These are phyloP conservation scores for Aureobasidium pullulans DNA, from an alignment of 2,329 filamentous ascomycete species.

Conservation along the genomic window DNA sequence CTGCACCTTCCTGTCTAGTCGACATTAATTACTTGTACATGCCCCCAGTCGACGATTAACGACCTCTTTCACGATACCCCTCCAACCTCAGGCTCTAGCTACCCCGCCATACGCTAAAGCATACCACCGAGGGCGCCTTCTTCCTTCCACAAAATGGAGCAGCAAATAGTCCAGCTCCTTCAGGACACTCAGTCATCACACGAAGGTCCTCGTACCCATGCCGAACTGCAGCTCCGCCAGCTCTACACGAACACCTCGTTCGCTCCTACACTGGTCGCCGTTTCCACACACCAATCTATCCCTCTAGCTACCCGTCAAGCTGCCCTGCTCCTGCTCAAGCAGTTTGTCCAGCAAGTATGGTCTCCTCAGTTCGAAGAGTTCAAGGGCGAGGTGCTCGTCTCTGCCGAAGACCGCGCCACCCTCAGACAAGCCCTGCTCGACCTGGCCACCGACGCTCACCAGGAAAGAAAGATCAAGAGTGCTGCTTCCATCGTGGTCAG, in stretches of 20 bases:
- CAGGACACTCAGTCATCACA: constrained; percentile 74
- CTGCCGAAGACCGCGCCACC: constrained; percentile 64
- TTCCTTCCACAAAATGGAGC: constrained; percentile 58
- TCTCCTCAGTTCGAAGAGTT: constrained; percentile 66
- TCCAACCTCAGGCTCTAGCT: neutral
- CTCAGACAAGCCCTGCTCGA: constrained; percentile 69
- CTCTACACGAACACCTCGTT: constrained; percentile 64
- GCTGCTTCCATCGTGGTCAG: constrained; percentile 84
- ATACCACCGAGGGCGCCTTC: neutral
- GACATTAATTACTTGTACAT: neutral
- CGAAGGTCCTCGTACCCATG: constrained; percentile 71
- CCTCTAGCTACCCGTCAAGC: constrained; percentile 72
- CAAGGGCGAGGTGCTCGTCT: constrained; percentile 59
- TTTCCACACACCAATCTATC: constrained; percentile 69
- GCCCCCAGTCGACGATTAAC: neutral
- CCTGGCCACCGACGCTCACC: constrained; percentile 64
- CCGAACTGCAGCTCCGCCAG: constrained; percentile 73
- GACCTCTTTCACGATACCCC: neutral
- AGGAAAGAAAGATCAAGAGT: constrained; percentile 78
- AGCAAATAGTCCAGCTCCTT: constrained; percentile 82
- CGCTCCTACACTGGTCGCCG: constrained; percentile 69
- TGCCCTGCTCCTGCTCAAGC: constrained; percentile 70
- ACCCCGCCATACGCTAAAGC: constrained; percentile 10
- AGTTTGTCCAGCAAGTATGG: constrained; percentile 82
- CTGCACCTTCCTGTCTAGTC: neutral